Conservation (phyloP, 345 rosid genomes). For the Gossypium stocksii region DNA sequence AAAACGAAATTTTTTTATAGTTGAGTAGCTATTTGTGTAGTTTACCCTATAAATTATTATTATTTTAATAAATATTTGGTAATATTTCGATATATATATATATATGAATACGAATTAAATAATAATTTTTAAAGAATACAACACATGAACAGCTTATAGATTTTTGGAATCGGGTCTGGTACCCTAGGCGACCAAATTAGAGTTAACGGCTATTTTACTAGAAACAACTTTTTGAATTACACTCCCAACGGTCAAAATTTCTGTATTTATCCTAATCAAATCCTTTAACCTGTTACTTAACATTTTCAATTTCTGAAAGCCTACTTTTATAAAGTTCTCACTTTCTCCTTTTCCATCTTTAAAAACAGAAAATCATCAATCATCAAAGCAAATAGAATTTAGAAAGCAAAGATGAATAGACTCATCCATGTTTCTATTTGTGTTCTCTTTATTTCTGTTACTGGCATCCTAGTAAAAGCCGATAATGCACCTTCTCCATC, state of each 20-base stretch:
- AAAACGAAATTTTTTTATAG: too few relatives aligned
- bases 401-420: constrained; percentile 16
- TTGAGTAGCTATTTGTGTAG: too few relatives aligned
- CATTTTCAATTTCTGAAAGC: background rate
- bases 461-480: constrained; percentile 27
- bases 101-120: too few relatives aligned
- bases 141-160: too few relatives aligned
- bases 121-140: too few relatives aligned
- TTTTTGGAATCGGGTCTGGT: too few relatives aligned
- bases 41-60: too few relatives aligned
- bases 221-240: too few relatives aligned
- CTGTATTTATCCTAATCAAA: too few relatives aligned
- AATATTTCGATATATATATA: too few relatives aligned
- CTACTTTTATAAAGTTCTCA: background rate
- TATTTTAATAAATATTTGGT: too few relatives aligned
- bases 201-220: background rate
- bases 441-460: constrained; percentile 22
- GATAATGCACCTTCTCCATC: constrained; percentile 38
- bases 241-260: constrained; percentile 47
- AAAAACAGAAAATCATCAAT: background rate
- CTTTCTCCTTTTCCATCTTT: background rate
- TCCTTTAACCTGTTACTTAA: background rate
- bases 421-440: constrained; percentile 13
- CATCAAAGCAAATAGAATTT: background rate
- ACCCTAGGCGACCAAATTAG: background rate